Evolutionary conservation across 768 basidiomycete genomes (phyloP).

Genomic region (Chalciporus pseudorubinellus): DNA sequence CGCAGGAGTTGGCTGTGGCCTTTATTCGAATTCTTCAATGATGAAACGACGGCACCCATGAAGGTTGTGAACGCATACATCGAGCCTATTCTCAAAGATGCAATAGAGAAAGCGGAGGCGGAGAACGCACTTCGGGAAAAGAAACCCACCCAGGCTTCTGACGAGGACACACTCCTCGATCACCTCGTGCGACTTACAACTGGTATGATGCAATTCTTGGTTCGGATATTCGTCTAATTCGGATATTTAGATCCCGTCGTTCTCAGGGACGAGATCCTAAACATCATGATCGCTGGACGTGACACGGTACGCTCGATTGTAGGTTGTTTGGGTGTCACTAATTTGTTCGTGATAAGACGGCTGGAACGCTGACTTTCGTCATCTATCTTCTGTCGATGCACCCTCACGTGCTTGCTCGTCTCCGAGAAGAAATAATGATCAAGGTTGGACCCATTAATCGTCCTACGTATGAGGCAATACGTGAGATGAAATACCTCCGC

Average conservation of each 20-base stretch:
- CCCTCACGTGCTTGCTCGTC: constrained; percentile 42
- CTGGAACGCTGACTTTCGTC: constrained; percentile 34
- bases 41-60: constrained; percentile 49
- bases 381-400: constrained; percentile 50
- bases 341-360: constrained; percentile 36
- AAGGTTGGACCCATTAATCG: constrained; percentile 47
- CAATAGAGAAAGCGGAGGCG: constrained; percentile 42
- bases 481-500: constrained; percentile 60
- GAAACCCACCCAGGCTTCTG: constrained; percentile 29
- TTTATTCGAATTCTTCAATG: constrained; percentile 46
- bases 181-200: constrained; percentile 53
- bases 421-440: constrained; percentile 54
- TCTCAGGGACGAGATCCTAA: constrained; percentile 33
- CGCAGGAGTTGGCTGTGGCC: constrained; percentile 54
- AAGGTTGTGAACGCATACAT: constrained; percentile 50
- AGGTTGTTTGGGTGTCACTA: not conserved
- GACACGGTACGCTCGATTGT: constrained; percentile 18
- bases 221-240: constrained; percentile 15
- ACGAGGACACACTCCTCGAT: constrained; percentile 53
- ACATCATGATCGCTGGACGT: constrained; percentile 35
- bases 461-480: constrained; percentile 54
- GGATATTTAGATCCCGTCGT: constrained; percentile 23
- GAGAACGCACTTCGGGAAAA: constrained; percentile 17
- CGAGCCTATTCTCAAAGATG: constrained; percentile 44
- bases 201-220: constrained; percentile 22